These are phyloP conservation scores for Ceratocystis albifundus DNA, from an alignment of 2,329 filamentous ascomycete genomes.

Conservation along the genomic window DNA sequence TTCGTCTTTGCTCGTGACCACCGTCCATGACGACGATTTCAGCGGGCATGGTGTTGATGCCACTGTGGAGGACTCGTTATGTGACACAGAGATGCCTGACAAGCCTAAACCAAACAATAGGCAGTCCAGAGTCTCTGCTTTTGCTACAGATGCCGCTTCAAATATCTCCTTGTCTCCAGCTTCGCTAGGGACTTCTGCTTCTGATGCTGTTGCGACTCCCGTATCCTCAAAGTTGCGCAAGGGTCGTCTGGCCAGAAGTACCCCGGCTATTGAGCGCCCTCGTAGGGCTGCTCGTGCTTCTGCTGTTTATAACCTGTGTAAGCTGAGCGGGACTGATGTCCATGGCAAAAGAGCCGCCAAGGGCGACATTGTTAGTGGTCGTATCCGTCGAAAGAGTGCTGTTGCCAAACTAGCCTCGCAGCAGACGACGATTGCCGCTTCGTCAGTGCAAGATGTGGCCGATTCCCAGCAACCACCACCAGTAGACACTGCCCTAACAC, in stretches of 20 bases:
- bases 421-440: not conserved
- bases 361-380: constrained; percentile 37
- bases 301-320: constrained; percentile 50
- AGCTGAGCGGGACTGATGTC: constrained; percentile 49
- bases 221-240: constrained; percentile 25
- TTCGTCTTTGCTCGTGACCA: constrained; percentile 34
- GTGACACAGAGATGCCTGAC: constrained; percentile 4
- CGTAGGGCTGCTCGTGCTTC: constrained; percentile 23
- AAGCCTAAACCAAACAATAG: not conserved
- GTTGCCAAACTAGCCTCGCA: not conserved
- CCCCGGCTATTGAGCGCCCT: constrained; percentile 23
- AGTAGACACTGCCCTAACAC: constrained; percentile 27
- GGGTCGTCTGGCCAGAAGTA: not conserved
- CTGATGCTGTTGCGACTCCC: not conserved
- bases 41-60: constrained; percentile 40
- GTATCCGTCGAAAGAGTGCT: constrained; percentile 32
- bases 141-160: not conserved
- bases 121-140: not conserved
- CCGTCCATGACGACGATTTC: constrained; percentile 32
- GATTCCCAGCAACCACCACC: constrained; percentile 28
- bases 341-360: constrained; percentile 47
- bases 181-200: not conserved
- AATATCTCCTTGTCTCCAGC: too few relatives aligned
- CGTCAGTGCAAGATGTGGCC: not conserved
- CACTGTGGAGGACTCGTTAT: constrained; percentile 35